Evolutionary conservation across 768 basidiomycete species (phyloP).

Genomic region (Boletus eberwhitei): DNA sequence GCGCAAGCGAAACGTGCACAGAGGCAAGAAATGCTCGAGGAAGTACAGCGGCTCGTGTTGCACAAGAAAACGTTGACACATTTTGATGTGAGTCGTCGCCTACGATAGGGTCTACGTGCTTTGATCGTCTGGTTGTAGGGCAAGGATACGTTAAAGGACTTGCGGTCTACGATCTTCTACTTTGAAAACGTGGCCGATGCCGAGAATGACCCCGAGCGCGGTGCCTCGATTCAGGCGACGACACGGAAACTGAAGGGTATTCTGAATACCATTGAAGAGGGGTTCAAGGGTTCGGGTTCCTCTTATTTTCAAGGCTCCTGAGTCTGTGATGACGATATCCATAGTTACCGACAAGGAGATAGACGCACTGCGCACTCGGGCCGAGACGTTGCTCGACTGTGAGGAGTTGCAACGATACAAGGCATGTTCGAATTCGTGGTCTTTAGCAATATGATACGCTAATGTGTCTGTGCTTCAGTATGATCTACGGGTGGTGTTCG

Average conservation of each 20-base stretch:
- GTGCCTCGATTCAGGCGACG: conserved; percentile 40
- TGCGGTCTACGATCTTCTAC: conserved; percentile 63
- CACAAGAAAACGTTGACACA: conserved; percentile 48
- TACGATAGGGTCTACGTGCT: background rate
- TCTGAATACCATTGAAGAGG: conserved; percentile 48
- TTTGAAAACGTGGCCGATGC: conserved; percentile 63
- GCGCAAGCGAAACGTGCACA: conserved; percentile 35
- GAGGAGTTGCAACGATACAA: conserved; percentile 62
- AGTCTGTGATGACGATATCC: background rate
- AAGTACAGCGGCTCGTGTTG: conserved; percentile 45
- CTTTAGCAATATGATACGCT: background rate
- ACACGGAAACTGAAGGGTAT: conserved; percentile 50
- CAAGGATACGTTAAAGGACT: conserved; percentile 58
- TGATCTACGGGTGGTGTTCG: conserved; percentile 72
- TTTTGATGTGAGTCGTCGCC: conserved; percentile 48
- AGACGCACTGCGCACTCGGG: conserved; percentile 41
- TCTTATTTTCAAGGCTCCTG: background rate
- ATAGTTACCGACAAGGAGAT: conserved; percentile 55
- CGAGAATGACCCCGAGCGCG: conserved; percentile 46
- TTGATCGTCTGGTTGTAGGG: conserved; percentile 37
- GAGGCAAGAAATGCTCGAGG: conserved; percentile 40
- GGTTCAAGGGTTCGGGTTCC: conserved; percentile 47
- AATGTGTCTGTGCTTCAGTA: conserved; percentile 46
- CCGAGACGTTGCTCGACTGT: conserved; percentile 51
- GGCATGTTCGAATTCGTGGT: conserved; percentile 34